Base-by-base conservation (phyloP, 495 filamentous ascomycete genomes). In the Acidomyces sp. region DNA sequence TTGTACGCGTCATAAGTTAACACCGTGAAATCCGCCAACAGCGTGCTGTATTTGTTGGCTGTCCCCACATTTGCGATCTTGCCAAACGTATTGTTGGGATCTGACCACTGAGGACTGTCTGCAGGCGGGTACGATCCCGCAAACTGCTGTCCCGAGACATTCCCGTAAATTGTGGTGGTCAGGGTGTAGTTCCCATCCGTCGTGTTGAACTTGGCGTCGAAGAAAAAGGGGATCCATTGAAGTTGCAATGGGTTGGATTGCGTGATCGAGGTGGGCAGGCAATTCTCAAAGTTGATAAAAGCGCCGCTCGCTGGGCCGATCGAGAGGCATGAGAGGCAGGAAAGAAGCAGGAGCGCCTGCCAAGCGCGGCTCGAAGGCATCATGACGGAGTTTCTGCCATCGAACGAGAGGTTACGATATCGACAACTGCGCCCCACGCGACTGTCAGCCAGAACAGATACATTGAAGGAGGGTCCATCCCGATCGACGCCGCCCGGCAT, bases 91-190 rank as follows among this genome's bases (percentile, higher is more conserved):
- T 65, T 58, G 29, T 69, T 75, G 0, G 63, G 49, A 53, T 84
- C 66, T 1, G 33, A 52, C 65, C 78, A 75, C 33, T 59, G 53
- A 3, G 65, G 54, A 48, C 70, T 61, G 32, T 70, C 56, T 29
- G 61, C 55, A 3, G 64, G 40, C 29, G 82, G 82, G 42, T 61
- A 62, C 3, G 36, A 16, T 7, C 52, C 58, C 12, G 75, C 66
- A 12, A 57, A 44, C 3, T 58, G 36, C 16, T 65, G 53, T 16
- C 90, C 90, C 19, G 77, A 78, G 16, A 96, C 85, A 59, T 95
- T 94, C 17, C 87, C 87, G 62, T 84, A 95, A 16, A 93, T 74
- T 1, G 77, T 93, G 20, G 95, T 62, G 41, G 73, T 74, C 21
- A 97, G 64, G 26, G 74, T 75, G 53, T 85, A 74, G 9, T 6